A percentile compares a stretch with the other conserved stretches of the same genome.
Conservation (phyloP, 768 basidiomycete species). For the Lactarius pseudohatsudake region DNA sequence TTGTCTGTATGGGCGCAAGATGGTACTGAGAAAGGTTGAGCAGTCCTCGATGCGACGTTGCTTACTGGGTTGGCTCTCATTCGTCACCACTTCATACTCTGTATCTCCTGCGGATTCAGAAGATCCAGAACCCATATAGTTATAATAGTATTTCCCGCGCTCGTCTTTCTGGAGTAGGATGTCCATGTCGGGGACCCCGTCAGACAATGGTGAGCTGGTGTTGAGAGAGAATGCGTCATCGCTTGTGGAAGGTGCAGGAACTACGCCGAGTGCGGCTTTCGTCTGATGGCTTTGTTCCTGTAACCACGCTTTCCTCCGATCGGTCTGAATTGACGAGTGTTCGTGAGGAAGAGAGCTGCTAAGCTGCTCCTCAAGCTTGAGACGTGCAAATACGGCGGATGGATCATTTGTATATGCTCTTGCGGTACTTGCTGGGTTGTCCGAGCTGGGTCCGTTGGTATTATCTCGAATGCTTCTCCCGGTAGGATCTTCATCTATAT, state of each 20-base stretch:
- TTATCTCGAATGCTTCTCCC: background rate
- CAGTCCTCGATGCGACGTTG: background rate
- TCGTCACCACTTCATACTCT: conserved; percentile 16
- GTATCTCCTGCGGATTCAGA: conserved; percentile 24
- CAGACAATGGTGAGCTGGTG: conserved; percentile 22
- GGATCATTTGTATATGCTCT: conserved; percentile 1
- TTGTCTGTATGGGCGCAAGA: background rate
- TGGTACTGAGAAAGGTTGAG: background rate
- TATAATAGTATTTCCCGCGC: conserved; percentile 22
- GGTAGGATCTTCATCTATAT: conserved; percentile 5
- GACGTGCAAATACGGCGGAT: conserved; percentile 25
- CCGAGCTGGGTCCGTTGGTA: background rate
- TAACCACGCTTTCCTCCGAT: conserved; percentile 19
- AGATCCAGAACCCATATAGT: conserved; percentile 7
- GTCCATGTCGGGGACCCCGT: conserved; percentile 5
- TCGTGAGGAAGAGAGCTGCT: conserved; percentile 2
- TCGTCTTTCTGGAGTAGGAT: conserved; percentile 17
- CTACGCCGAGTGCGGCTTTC: conserved; percentile 1
- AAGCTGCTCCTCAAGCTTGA: conserved; percentile 19
- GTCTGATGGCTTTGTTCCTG: conserved; percentile 16
- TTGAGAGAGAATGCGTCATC: conserved; percentile 28
- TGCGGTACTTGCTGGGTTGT: background rate
- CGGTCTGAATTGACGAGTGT: conserved; percentile 16
- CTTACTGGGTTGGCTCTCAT: conserved; percentile 12
- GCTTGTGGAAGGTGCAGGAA: conserved; percentile 18